Conservation (phyloP, 371 early-diverging fungal genomes). For the Mitosporidium daphniae region DNA sequence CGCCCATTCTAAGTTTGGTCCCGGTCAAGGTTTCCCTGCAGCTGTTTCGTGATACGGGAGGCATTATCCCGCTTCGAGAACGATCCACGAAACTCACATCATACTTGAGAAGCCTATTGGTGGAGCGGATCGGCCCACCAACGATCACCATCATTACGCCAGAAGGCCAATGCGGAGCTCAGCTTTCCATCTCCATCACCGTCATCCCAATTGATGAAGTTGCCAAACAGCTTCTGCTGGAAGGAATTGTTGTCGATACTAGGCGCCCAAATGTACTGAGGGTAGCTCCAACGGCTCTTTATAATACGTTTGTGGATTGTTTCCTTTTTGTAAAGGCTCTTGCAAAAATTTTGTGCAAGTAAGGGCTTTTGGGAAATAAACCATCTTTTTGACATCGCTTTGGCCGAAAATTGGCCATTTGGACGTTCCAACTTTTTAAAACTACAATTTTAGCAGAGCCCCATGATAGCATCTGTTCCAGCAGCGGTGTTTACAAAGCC, state of each 20-base stretch:
- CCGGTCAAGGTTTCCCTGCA: conserved; percentile 31
- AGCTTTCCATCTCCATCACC: too few relatives aligned
- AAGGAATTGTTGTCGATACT: conserved; percentile 31
- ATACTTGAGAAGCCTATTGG: conserved; percentile 28
- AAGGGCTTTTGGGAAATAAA: too few relatives aligned
- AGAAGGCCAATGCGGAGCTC: conserved; percentile 33
- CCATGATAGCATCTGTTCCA: too few relatives aligned
- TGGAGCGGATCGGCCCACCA: not conserved
- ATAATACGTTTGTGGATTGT: conserved; percentile 46
- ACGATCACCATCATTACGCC: conserved; percentile 36
- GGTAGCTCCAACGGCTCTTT: conserved; percentile 49
- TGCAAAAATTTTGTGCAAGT: too few relatives aligned
- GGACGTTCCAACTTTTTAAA: too few relatives aligned
- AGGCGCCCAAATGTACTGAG: conserved; percentile 62
- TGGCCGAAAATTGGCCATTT: too few relatives aligned
- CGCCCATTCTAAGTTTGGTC: conserved; percentile 24
- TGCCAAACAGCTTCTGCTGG: conserved; percentile 21
- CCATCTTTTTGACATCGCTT: too few relatives aligned
- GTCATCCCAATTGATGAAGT: too few relatives aligned
- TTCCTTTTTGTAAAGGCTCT: conserved; percentile 5
- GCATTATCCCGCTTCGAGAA: too few relatives aligned
- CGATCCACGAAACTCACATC: too few relatives aligned
- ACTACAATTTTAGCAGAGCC: too few relatives aligned
- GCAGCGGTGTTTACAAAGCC: too few relatives aligned
- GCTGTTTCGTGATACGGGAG: conserved; percentile 34